A percentile compares a stretch with the other conserved stretches of the same genome.
Evolutionary conservation across 192 early-diverging fungal species (phyloP).

Genomic region (Coemansia sp.): DNA sequence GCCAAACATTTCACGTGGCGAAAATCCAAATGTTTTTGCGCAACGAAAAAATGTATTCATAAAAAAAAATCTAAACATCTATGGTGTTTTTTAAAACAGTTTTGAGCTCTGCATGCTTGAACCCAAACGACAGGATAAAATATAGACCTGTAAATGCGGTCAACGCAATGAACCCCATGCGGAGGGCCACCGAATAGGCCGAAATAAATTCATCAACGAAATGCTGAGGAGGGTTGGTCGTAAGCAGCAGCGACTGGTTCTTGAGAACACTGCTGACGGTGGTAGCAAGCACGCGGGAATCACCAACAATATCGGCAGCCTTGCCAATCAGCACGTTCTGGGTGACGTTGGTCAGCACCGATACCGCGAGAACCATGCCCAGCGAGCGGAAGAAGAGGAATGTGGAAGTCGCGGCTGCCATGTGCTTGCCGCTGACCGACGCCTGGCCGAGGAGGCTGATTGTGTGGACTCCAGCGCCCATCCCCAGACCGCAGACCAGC

Average conservation of each 20-base stretch:
- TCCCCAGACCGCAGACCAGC: slow-evolving; percentile 68
- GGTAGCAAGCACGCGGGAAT: slow-evolving; percentile 23
- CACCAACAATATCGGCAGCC: slow-evolving; percentile 15
- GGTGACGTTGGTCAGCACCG: slow-evolving; percentile 57
- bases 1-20: not conserved
- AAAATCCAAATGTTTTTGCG: not conserved
- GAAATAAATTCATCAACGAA: slow-evolving; percentile 7
- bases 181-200: slow-evolving; percentile 16
- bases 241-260: slow-evolving; percentile 18
- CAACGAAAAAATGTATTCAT: not conserved
- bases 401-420: slow-evolving; percentile 65
- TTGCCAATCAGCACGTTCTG: slow-evolving; percentile 56
- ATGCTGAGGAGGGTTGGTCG: not conserved
- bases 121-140: slow-evolving; percentile 22
- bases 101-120: slow-evolving; percentile 39
- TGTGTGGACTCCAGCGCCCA: slow-evolving; percentile 71
- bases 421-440: slow-evolving; percentile 55
- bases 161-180: slow-evolving; percentile 24
- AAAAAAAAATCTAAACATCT: slow-evolving; percentile 1
- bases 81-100: slow-evolving; percentile 35
- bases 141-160: slow-evolving; percentile 20
- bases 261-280: slow-evolving; percentile 13
- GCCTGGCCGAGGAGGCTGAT: slow-evolving; percentile 70
- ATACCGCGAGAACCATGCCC: slow-evolving; percentile 57
- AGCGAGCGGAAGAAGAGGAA: slow-evolving; percentile 64